phyloP scores from a whole-genome alignment of 768 basidiomycete species.

The Pholiota conissans region DNA sequence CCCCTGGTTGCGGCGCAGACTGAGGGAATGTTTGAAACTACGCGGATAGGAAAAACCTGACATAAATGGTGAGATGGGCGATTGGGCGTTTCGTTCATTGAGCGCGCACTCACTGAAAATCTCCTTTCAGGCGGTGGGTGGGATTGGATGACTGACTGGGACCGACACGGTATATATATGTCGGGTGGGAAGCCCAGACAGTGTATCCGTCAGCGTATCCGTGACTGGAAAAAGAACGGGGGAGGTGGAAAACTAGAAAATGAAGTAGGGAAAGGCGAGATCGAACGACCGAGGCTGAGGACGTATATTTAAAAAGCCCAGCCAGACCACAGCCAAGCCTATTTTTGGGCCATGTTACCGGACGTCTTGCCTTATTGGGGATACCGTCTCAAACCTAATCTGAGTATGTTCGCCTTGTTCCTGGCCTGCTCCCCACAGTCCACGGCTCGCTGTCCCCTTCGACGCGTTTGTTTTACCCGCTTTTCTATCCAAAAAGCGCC shows the following conservation, averaged over 20 bases:
- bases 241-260: no score
- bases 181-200: background rate
- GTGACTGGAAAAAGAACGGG: background rate
- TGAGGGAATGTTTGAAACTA: background rate
- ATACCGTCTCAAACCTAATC: conserved; percentile 14
- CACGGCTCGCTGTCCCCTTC: background rate
- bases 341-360: conserved; percentile 17
- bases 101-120: background rate
- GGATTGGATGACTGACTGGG: background rate
- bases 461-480: conserved; percentile 3
- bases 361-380: conserved; percentile 6
- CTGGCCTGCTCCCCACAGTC: conserved; percentile 7
- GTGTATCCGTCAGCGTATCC: background rate
- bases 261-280: conserved; percentile 8
- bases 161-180: background rate
- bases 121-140: background rate
- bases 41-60: background rate
- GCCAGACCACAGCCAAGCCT: conserved; percentile 16
- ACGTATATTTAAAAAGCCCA: conserved; percentile 15
- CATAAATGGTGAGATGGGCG: background rate
- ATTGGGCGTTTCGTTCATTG: background rate
- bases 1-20: conserved; percentile 4
- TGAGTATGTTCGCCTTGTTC: background rate
- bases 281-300: conserved; percentile 5
- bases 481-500: background rate